Percentiles rank a stretch among this genome's conserved stretches.
phyloP scores from a whole-genome alignment of 2,329 filamentous ascomycete genomes.

The Didymella glomerata region DNA sequence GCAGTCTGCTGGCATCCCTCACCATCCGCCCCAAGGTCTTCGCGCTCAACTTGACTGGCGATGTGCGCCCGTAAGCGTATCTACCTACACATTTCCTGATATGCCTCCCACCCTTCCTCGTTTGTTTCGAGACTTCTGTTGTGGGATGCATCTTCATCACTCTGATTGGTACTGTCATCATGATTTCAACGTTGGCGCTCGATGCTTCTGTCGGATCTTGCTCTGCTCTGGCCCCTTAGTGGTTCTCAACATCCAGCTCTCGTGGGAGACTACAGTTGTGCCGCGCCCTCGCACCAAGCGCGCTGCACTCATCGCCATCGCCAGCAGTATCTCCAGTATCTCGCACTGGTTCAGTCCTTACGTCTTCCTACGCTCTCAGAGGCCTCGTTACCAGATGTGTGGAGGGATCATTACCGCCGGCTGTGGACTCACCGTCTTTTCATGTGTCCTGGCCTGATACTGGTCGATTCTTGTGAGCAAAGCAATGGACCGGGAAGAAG shows the following conservation, averaged over 20 bases:
- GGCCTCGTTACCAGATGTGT: slow-evolving; percentile 25
- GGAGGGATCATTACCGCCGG: slow-evolving; percentile 30
- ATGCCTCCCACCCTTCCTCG: too few relatives aligned
- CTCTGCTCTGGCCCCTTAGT: slow-evolving; percentile 49
- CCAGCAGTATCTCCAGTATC: slow-evolving; percentile 52
- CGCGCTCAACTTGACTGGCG: too few relatives aligned
- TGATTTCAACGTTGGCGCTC: slow-evolving; percentile 43
- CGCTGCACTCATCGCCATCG: slow-evolving; percentile 55
- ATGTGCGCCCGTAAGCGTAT: too few relatives aligned
- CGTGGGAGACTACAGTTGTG: slow-evolving; percentile 55
- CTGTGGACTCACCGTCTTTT: slow-evolving; percentile 17
- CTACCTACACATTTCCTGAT: too few relatives aligned
- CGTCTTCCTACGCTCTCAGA: slow-evolving; percentile 40
- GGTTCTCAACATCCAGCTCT: slow-evolving; percentile 53
- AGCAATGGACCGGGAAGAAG: slow-evolving; percentile 17
- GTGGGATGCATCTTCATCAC: slow-evolving; percentile 30
- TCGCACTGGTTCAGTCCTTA: slow-evolving; percentile 56
- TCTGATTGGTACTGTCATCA: slow-evolving; percentile 31
- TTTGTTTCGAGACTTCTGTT: too few relatives aligned
- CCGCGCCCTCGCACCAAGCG: slow-evolving; percentile 53
- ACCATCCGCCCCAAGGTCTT: too few relatives aligned
- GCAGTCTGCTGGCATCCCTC: too few relatives aligned
- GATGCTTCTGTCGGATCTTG: slow-evolving; percentile 42
- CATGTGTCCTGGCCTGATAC: slow-evolving; percentile 14
- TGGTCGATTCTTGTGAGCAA: slow-evolving; percentile 18